These are phyloP conservation scores for Candida broadrunensis DNA, from an alignment of 805 yeast genomes.

Conservation along the genomic window DNA sequence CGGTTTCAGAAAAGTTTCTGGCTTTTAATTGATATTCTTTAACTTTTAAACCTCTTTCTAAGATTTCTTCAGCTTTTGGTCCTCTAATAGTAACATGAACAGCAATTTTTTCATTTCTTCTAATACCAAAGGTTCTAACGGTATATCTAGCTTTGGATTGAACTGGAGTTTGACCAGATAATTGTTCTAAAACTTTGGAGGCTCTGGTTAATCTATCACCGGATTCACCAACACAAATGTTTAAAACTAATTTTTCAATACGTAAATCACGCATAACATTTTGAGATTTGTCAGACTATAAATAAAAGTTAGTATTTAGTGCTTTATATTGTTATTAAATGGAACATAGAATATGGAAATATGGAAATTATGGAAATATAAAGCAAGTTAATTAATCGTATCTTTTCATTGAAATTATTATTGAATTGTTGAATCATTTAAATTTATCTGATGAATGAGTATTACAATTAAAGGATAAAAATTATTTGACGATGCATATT, in stretches of 20 bases:
- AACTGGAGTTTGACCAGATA: conserved; percentile 99
- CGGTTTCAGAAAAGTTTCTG: conserved; percentile 97
- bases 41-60: conserved; percentile 99
- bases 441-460: too few relatives aligned
- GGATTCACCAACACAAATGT: conserved; percentile 99
- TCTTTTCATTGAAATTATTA: too few relatives aligned
- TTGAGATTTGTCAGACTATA: conserved; percentile 49
- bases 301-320: conserved; percentile 8
- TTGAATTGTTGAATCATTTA: too few relatives aligned
- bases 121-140: conserved; percentile 99
- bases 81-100: conserved; percentile 99
- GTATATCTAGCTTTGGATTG: conserved; percentile 99
- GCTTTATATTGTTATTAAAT: too few relatives aligned
- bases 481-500: too few relatives aligned
- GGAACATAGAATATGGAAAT: too few relatives aligned
- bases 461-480: too few relatives aligned
- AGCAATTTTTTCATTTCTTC: conserved; percentile 99
- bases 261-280: conserved; percentile 98
- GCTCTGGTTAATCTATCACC: conserved; percentile 99
- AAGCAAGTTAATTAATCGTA: too few relatives aligned
- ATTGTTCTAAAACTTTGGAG: conserved; percentile 99
- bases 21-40: conserved; percentile 96
- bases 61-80: conserved; percentile 92
- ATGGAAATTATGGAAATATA: too few relatives aligned
- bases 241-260: conserved; percentile 98